Conservation (phyloP, 257 asterid species). For the Capsicum pubescens region DNA sequence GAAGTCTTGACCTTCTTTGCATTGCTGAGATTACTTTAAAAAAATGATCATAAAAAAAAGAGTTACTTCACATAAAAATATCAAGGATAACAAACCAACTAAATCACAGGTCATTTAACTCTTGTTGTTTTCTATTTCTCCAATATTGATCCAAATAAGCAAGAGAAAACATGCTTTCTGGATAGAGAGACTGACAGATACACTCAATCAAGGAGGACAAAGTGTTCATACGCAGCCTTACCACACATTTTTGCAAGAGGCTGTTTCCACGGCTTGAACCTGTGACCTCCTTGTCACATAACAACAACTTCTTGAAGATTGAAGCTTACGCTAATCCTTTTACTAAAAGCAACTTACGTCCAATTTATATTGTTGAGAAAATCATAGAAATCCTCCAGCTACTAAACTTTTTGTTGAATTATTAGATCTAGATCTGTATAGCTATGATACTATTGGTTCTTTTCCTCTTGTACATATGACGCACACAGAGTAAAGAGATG, state of each 20-base stretch:
- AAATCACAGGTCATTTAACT: constrained; percentile 5
- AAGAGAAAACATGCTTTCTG: background rate
- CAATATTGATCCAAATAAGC: background rate
- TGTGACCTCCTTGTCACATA: no score
- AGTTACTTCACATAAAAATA: background rate
- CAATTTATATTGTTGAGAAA: background rate
- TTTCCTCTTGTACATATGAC: background rate
- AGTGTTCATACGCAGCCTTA: no score
- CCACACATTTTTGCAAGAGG: no score
- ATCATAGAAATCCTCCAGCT: constrained; percentile 8
- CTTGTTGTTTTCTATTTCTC: background rate
- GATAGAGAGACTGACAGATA: background rate
- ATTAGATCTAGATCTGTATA: constrained; percentile 7
- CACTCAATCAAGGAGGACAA: background rate
- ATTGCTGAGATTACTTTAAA: constrained; percentile 57
- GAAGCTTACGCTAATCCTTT: background rate
- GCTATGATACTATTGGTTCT: background rate
- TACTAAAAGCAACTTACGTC: background rate
- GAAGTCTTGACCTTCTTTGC: constrained; percentile 76
- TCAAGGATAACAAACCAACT: constrained; percentile 1
- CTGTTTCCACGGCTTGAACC: no score
- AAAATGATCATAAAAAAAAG: background rate
- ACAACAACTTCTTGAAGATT: no score
- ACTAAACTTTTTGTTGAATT: background rate
- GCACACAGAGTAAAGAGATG: background rate